Evolutionary conservation across 2,329 filamentous ascomycete species (phyloP).

Genomic region (Penicillium sp.): DNA sequence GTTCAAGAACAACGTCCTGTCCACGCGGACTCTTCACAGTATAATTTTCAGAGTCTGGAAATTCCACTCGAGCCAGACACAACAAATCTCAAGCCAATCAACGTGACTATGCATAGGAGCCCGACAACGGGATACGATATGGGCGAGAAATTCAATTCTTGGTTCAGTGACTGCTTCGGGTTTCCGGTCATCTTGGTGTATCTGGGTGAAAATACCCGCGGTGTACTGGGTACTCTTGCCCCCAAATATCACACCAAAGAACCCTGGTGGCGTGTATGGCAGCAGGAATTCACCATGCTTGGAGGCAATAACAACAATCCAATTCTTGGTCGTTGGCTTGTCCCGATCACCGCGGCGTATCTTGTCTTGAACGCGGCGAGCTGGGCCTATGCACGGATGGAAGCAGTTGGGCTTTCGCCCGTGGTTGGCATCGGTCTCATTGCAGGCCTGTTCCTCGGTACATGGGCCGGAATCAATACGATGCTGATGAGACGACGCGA

Average conservation of each 20-base stretch:
- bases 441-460: neutral
- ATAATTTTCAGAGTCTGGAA: conserved; percentile 35
- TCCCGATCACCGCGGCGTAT: neutral
- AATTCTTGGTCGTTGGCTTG: neutral
- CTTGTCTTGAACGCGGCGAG: conserved; percentile 1
- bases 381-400: neutral
- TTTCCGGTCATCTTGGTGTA: conserved; percentile 58
- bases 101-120: conserved; percentile 57
- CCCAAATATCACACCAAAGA: conserved; percentile 32
- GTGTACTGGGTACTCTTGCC: conserved; percentile 57
- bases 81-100: conserved; percentile 41
- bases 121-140: conserved; percentile 57
- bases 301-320: neutral
- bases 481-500: conserved; percentile 4
- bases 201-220: conserved; percentile 55
- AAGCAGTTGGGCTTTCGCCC: neutral
- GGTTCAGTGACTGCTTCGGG: conserved; percentile 64
- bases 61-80: conserved; percentile 54
- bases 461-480: neutral
- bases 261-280: neutral
- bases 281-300: neutral
- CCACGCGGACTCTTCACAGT: too few relatives aligned
- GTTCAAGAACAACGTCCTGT: too few relatives aligned
- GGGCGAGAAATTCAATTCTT: conserved; percentile 54
- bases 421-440: neutral